Evolutionary conservation across 2,329 filamentous ascomycete species (phyloP), one percentile per base, ranked within the genome.

Genomic region (Epichloe amarillans): DNA sequence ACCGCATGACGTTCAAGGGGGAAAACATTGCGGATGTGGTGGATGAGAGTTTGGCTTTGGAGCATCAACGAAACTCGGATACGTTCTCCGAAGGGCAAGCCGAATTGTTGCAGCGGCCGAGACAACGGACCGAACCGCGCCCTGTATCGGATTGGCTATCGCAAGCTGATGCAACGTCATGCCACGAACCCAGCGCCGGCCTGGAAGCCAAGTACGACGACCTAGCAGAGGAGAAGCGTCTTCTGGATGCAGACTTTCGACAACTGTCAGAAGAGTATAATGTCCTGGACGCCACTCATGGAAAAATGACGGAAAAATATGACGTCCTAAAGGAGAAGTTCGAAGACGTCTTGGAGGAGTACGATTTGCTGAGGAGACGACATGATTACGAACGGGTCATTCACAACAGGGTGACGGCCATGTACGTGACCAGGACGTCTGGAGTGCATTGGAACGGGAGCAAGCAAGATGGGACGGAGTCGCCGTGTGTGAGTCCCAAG

Each of bases 61-160:
- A 47, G 43, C 21, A 39, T 11, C 10, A 33, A n/a, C 36, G 23
- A 33, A 38, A 33, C 14, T 35, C 19, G n/a, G 41, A 36, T 36
- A 41, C 49, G 5, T 50, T 46, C 17, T 39, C 30, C 36, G 49
- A 50, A 46, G 43, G 39, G 6, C 49, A 46, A 35, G 49, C 43
- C 26, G 23, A 21, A 23, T 26, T 50, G 17, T 23, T 46, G 12
- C 49, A 37, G 19, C 37, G 36, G 23, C 36, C 43, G 1, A 15
- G 12, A 23, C 35, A 5, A 19, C 35, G 17, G 8, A 2, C 17
- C n/a, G 30, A 21, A 12, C 35, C 35, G 19, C 17, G 36, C 5
- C 2, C 8, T 19, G 35, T 47, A 19, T 30, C 36, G 7, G 45
- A 47, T n/a, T 39, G 45, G 45, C 14, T 39, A 8, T 39, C 35